Evolutionary conservation across 345 rosid species (phyloP).

Genomic region (Euphorbia pulcherrima): DNA sequence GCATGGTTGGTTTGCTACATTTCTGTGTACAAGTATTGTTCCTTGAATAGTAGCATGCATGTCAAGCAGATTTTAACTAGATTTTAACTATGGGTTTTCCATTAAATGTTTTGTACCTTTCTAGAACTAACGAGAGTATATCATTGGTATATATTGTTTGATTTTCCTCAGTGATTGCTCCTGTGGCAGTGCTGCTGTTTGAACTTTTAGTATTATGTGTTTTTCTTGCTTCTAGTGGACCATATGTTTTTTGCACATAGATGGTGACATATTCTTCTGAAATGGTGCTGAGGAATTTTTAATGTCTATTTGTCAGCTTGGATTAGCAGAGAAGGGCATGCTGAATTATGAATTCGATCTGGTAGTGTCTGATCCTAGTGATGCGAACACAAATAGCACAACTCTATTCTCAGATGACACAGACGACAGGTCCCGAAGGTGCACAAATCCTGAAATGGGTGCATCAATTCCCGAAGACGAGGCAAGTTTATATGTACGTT

Average conservation of each 20-base stretch:
- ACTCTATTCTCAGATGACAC: conserved; percentile 92
- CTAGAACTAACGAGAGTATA: not conserved
- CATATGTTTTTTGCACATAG: not conserved
- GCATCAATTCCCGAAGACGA: conserved; percentile 56
- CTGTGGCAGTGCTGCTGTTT: not conserved
- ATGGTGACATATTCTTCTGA: not conserved
- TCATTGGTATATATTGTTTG: not conserved
- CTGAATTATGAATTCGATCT: conserved; percentile 81
- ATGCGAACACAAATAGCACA: conserved; percentile 86
- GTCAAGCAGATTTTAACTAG: not conserved
- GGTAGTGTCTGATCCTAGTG: conserved; percentile 86
- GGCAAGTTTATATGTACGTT: conserved; percentile 41
- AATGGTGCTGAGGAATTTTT: conserved; percentile 3
- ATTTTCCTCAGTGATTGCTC: not conserved
- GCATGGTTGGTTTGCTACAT: conserved; percentile 39
- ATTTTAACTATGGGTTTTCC: not conserved
- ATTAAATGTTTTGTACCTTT: not conserved
- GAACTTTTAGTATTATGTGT: not conserved
- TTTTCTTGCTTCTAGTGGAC: not conserved
- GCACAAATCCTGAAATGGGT: conserved; percentile 53
- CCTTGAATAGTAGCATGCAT: conserved; percentile 1
- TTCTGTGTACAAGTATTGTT: not conserved
- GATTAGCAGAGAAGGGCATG: conserved; percentile 86
- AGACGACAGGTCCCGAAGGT: conserved; percentile 70
- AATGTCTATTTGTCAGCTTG: conserved; percentile 61